These are phyloP conservation scores for Friedmanniomyces simplex DNA, from an alignment of 495 filamentous ascomycete species.

Conservation along the genomic window DNA sequence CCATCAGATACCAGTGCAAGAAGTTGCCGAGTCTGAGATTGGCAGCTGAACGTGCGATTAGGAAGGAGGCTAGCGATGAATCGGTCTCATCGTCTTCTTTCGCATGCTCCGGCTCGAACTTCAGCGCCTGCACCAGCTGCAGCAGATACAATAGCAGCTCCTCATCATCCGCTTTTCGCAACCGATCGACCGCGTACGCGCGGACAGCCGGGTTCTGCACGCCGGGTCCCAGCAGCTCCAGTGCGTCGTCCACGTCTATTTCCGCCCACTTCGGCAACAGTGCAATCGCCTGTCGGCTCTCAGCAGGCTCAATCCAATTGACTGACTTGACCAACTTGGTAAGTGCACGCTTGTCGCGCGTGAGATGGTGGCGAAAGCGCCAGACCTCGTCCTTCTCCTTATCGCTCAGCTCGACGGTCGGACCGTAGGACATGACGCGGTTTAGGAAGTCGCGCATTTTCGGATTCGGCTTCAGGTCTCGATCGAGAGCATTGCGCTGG, in stretches of 20 bases:
- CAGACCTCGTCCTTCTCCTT: constrained; percentile 94
- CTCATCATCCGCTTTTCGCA: constrained; percentile 86
- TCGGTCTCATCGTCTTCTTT: constrained; percentile 54
- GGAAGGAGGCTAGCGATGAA: constrained; percentile 80
- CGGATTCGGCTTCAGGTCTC: constrained; percentile 92
- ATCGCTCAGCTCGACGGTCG: constrained; percentile 72
- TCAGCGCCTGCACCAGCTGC: constrained; percentile 91
- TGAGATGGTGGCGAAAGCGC: constrained; percentile 91
- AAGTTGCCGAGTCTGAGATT: constrained; percentile 89
- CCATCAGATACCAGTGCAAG: constrained; percentile 97
- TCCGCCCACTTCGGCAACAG: constrained; percentile 92
- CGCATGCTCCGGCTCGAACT: constrained; percentile 62
- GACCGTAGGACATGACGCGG: constrained; percentile 79
- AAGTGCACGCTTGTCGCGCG: constrained; percentile 81
- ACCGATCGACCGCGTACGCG: constrained; percentile 83
- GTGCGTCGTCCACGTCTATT: constrained; percentile 91
- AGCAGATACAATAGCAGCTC: constrained; percentile 87
- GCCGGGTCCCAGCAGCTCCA: constrained; percentile 85
- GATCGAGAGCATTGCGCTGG: constrained; percentile 82
- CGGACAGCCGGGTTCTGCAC: constrained; percentile 82
- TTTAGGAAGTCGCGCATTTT: constrained; percentile 92
- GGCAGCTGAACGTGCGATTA: constrained; percentile 72
- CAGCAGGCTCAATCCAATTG: constrained; percentile 78
- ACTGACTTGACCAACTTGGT: constrained; percentile 98
- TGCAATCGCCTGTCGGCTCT: constrained; percentile 79